Conservation (phyloP, 345 rosid genomes). For the Eucalyptus camaldulensis region DNA sequence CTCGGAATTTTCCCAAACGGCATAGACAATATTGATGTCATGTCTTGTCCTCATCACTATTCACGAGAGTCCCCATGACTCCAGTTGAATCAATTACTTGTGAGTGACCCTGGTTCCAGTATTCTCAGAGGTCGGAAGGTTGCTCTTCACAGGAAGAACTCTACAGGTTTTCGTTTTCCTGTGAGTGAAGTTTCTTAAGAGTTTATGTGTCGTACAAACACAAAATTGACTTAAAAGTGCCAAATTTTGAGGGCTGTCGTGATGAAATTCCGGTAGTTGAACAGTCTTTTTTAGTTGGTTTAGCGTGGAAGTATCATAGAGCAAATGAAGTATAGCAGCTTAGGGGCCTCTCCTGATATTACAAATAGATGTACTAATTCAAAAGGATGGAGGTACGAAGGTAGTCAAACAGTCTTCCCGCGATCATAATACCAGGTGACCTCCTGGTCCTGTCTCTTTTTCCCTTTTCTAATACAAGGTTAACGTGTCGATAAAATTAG, state of each 20-base stretch:
- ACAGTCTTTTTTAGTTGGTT: no score
- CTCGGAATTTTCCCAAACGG: background rate
- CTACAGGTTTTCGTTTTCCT: background rate
- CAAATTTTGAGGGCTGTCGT: background rate
- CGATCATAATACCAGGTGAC: no score
- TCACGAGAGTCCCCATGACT: background rate
- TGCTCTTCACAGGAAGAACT: background rate
- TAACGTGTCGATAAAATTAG: background rate
- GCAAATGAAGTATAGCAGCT: no score
- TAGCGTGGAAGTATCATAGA: no score
- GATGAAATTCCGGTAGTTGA: background rate
- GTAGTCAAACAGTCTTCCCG: no score
- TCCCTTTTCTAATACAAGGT: background rate
- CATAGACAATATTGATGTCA: background rate
- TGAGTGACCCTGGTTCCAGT: background rate
- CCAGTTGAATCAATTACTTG: background rate
- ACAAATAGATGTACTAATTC: no score
- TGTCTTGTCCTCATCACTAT: background rate
- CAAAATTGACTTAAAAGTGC: background rate
- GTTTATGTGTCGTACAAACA: background rate
- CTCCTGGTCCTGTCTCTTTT: no score
- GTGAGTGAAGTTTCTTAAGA: background rate
- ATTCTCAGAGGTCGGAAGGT: background rate
- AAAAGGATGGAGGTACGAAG: no score
- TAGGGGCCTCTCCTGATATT: no score